phyloP scores from a whole-genome alignment of 495 filamentous ascomycete genomes.

The Aspergillus ellipticus region DNA sequence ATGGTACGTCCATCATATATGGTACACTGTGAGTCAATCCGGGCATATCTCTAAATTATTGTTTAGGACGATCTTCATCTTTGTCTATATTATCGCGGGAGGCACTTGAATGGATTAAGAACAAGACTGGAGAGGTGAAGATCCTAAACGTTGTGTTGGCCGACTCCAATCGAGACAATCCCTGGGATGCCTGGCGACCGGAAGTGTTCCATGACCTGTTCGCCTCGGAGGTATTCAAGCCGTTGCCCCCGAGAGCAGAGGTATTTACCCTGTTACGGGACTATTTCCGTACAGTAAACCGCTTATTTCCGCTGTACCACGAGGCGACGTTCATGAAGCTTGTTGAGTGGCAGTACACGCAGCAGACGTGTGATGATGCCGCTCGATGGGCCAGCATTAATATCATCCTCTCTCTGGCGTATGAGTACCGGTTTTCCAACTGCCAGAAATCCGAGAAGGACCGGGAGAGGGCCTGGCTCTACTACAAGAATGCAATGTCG shows the following conservation, averaged over 20 bases:
- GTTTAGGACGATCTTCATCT: constrained; percentile 78
- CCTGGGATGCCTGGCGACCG: constrained; percentile 87
- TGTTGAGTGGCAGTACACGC: constrained; percentile 89
- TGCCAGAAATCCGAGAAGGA: constrained; percentile 81
- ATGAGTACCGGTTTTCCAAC: constrained; percentile 85
- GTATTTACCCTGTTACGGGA: constrained; percentile 78
- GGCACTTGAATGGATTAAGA: constrained; percentile 96
- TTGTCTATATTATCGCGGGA: constrained; percentile 94
- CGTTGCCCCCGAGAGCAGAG: constrained; percentile 73
- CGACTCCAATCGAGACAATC: constrained; percentile 68
- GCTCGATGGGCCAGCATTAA: constrained; percentile 98
- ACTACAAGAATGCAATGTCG: constrained; percentile 92
- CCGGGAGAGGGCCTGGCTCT: constrained; percentile 83
- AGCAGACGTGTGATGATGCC: constrained; percentile 84
- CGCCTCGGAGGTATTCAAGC: constrained; percentile 70
- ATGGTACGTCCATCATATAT: constrained; percentile 54
- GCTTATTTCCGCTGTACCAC: constrained; percentile 94
- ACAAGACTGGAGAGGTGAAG: constrained; percentile 83
- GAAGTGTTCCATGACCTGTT: constrained; percentile 92
- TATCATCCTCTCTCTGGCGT: constrained; percentile 82
- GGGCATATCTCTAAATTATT: constrained; percentile 10
- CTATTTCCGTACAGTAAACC: constrained; percentile 94
- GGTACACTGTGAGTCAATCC: not conserved
- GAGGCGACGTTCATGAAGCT: constrained; percentile 93
- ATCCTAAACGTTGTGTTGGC: constrained; percentile 82